Evolutionary conservation across 768 basidiomycete genomes (phyloP), one percentile per base, ranked within the genome.

Genomic region (button mushroom (Agaricus bisporus)): DNA sequence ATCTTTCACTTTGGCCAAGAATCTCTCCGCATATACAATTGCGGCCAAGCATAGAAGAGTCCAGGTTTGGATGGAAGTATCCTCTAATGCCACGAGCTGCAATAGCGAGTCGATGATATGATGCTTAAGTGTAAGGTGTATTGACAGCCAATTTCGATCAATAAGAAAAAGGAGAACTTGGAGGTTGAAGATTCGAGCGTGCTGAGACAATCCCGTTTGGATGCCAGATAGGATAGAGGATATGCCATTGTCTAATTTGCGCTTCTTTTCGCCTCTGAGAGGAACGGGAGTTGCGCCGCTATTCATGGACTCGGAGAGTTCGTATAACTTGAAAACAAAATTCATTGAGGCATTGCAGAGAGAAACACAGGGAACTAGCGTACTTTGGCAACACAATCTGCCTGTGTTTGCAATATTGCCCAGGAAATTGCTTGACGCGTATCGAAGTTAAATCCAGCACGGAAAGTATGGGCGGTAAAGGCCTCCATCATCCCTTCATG

Each of bases 111-210:
- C 61, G 46, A 85, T 68, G 32, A 93, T 71, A 2, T 79, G 74
- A 42, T 72, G 69, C 58, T 84, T 85, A 37, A 87, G 73, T 4
- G 73, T 67, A 32, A 70, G 64, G 56, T 89, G 83, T 20, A 97
- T 66, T 20, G 73, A 63, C 12, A 58, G 25, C 90, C 90, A 93
- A 63, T 95, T 84, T 22, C 81, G 76, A 60, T 89, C 83, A 56
- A 94, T 78, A 64, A 97, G 74, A 71, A 98, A 97, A 20, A 95
- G 79, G 3, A 97, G 72, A 9, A 84, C 73, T 67, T 97, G 93
- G 1, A 95, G 69, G 58, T 78, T 79, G 70, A 70, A 78, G 56
- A 64, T 69, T 60, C 68, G 75, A 59, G 63, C 59, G 58, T 60
- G 68, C 32, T 65, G 63, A 3, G 66, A 58, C 15, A 53, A 56